Base-by-base conservation (phyloP, 176 grass and related monocot species). In the Puya raimondii region DNA sequence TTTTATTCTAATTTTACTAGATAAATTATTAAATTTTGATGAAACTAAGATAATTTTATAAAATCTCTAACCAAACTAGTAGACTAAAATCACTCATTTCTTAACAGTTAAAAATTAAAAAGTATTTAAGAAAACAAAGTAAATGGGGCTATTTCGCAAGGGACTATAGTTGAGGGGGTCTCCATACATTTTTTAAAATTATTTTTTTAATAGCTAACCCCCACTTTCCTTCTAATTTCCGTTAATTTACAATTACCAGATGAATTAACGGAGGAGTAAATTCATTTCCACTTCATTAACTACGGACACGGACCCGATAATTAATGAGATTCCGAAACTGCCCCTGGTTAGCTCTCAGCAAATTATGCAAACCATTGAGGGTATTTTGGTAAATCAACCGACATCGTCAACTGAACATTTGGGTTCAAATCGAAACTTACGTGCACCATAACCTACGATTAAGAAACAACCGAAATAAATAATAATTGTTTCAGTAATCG, bases 181-280 rank as follows among this genome's bases (percentile, higher is more conserved):
- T 7, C 33, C 33, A 5, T 42, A 42, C 33, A 42, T 7, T 42
- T 42, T 42, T 42, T n/a, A n/a, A n/a, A n/a, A 42, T 6, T 42
- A 26, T 42, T 42, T 42, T 42, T 42, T 42, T 42, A 42, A 42
- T 42, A 42, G 33, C 33, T 42, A 42, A 42, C 51, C 47, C 26
- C 7, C 21, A 20, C 47, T 72, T 74, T 74, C 12, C 20, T 63
- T 17, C 29, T 65, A 9, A 66, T 79, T 79, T 72, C 33, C 47
- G 58, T 71, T 57, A 72, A 10, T 63, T 72, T 51, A 51, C 47
- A 48, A 47, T 49, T 67, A 21, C 64, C 54, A 48, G 70, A 69
- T 64, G 48, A 74, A 77, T 83, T 78, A 78, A 42, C 68, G 50
- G 49, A 5, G 49, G 18, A 83, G 61, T 76, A 47, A 82, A 51